These are phyloP conservation scores for Fraxinus floribunda DNA, from an alignment of 305 asterid genomes.

Conservation along the genomic window DNA sequence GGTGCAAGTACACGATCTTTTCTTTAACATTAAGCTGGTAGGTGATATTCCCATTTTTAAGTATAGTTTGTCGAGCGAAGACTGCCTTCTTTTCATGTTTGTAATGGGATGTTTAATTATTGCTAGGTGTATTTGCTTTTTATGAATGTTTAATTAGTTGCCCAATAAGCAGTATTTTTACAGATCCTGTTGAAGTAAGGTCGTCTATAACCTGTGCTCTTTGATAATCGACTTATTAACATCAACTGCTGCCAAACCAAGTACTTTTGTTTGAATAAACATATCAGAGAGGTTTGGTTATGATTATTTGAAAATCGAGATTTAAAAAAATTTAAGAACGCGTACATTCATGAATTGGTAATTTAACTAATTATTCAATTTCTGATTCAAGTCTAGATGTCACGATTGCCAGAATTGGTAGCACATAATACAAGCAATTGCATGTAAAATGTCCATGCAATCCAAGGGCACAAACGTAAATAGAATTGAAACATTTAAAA, in stretches of 20 bases:
- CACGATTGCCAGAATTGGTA: not conserved
- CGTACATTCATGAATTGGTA: not conserved
- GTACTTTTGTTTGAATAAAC: not conserved
- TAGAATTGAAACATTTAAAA: not conserved
- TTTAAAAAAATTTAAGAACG: not conserved
- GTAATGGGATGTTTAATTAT: not conserved
- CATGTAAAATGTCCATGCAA: not conserved
- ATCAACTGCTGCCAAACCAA: not conserved
- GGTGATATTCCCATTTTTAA: not conserved
- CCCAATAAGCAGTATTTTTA: not conserved
- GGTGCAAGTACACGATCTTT: not conserved
- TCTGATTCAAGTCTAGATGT: not conserved
- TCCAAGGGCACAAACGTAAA: not conserved
- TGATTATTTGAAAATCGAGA: not conserved
- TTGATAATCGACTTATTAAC: not conserved
- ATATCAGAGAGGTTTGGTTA: not conserved
- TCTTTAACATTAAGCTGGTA: conserved; percentile 12
- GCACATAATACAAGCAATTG: not conserved
- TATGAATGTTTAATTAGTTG: not conserved
- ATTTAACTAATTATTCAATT: not conserved
- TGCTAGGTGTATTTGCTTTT: not conserved
- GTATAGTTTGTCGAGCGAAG: conserved; percentile 6
- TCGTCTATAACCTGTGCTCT: not conserved
- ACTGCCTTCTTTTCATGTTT: conserved; percentile 6
- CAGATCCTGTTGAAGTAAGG: not conserved